Evolutionary conservation across 176 grass and related monocot genomes (phyloP).

Genomic region (Leersia perrieri): DNA sequence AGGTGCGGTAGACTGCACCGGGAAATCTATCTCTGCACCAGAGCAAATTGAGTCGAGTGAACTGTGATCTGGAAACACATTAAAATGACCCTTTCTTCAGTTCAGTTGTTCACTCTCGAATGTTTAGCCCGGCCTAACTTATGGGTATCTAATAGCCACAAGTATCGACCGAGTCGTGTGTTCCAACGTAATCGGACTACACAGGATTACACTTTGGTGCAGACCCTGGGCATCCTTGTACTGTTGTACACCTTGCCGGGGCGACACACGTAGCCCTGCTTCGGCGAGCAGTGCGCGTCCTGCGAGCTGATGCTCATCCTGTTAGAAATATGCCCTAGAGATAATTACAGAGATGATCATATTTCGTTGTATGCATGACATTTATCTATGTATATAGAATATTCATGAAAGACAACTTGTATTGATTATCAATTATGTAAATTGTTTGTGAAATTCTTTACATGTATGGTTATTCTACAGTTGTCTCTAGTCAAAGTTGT

Average conservation of each 20-base stretch:
- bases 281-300: constrained; percentile 59
- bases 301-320: constrained; percentile 55
- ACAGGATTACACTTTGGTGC: constrained; percentile 27
- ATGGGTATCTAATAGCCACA: background rate
- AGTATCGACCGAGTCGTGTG: background rate
- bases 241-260: constrained; percentile 51
- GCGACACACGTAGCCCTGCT: constrained; percentile 54
- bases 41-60: background rate
- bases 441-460: too few species aligned
- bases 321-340: too few species aligned
- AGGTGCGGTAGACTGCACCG: background rate
- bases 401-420: too few species aligned
- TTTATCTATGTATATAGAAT: too few species aligned
- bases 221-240: constrained; percentile 57
- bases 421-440: too few species aligned
- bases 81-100: background rate
- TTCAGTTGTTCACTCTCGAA: background rate
- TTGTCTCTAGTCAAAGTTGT: too few species aligned
- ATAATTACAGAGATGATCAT: too few species aligned
- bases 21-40: background rate
- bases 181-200: background rate
- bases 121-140: background rate
- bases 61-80: background rate
- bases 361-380: too few species aligned
- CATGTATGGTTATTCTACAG: too few species aligned